These are phyloP conservation scores for Talaromyces atroroseus DNA, from an alignment of 2,329 filamentous ascomycete species.

Conservation along the genomic window DNA sequence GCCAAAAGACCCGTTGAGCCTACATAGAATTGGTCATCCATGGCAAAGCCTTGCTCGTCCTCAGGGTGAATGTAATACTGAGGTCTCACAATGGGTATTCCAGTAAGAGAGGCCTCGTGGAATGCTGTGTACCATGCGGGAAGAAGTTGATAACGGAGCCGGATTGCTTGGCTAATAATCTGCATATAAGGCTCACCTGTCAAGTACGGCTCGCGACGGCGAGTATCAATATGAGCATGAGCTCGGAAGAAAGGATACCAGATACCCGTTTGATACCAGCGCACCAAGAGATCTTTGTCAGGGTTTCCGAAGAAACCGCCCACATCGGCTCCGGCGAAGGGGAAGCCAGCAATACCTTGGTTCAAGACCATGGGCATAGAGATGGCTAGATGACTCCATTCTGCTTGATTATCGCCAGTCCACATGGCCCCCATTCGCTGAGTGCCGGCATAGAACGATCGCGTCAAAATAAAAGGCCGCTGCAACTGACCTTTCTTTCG, in stretches of 20 bases:
- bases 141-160: slow-evolving; percentile 81
- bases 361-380: slow-evolving; percentile 90
- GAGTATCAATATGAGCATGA: slow-evolving; percentile 94
- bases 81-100: slow-evolving; percentile 80
- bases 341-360: slow-evolving; percentile 87
- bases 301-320: slow-evolving; percentile 98
- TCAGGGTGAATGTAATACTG: slow-evolving; percentile 89
- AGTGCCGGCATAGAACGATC: slow-evolving; percentile 85
- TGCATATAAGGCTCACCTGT: slow-evolving; percentile 75
- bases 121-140: slow-evolving; percentile 97
- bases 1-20: slow-evolving; percentile 83
- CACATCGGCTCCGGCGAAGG: slow-evolving; percentile 91
- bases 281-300: slow-evolving; percentile 79
- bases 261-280: slow-evolving; percentile 94
- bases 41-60: slow-evolving; percentile 77
- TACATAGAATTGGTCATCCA: slow-evolving; percentile 92
- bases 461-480: slow-evolving; percentile 87
- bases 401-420: slow-evolving; percentile 96
- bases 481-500: slow-evolving; percentile 80
- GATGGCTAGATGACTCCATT: slow-evolving; percentile 83
- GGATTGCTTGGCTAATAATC: slow-evolving; percentile 82
- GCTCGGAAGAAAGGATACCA: slow-evolving; percentile 99
- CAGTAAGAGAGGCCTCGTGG: slow-evolving; percentile 75
- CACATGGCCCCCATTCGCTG: slow-evolving; percentile 94
- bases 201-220: slow-evolving; percentile 88